Evolutionary conservation across 371 early-diverging fungal species (phyloP), one percentile per base, ranked within the genome.

Genomic region (Syncephalastrum contaminatum): DNA sequence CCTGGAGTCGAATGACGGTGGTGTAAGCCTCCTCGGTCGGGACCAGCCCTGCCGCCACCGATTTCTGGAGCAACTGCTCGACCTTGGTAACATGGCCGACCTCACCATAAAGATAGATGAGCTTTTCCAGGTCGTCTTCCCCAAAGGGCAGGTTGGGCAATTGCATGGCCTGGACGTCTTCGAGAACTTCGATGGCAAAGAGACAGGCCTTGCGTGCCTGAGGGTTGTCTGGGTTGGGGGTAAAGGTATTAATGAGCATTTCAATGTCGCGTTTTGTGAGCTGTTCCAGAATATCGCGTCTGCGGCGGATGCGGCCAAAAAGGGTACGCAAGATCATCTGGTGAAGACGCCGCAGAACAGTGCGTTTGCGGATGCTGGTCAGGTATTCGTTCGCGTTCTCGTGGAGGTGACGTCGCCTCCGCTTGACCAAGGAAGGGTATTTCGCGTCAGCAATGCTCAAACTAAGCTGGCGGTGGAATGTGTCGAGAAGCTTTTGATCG

Each of bases 1-100:
- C 67, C 24, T 70, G 47, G 2, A 68, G 48, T 12, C 58, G 46
- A 8, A 82, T 60, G 4, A 79, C 44, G 8, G 57, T 43, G 15
- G 68, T 65, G 55, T 59, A 72, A 0, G 67, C 59, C 15, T 40
- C 51, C 4, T 60, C 48, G 1, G 62, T 54, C 3, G 70, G 63
- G 16, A 14, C 36, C 20, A 19, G 42, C 8, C 60, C 62, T 5
- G 21, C 53, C 40, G 6, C 7, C 1, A 50, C 41, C 50, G 39
- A 41, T 20, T 50, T 58, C 45, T 44, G 19, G n/a, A 67, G 21
- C 10, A 69, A 16, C 13, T 51, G 39, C 10, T 55, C 52, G 4
- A 72, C 69, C 22, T 51, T 44, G 0, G 60, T 25, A 42, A 63
- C 56, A 2, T 53, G 42, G 25, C 54, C 63, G 24, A 24, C 18